These are phyloP conservation scores for Camptophora hylomeconis DNA, from an alignment of 2,329 filamentous ascomycete genomes.

Conservation along the genomic window DNA sequence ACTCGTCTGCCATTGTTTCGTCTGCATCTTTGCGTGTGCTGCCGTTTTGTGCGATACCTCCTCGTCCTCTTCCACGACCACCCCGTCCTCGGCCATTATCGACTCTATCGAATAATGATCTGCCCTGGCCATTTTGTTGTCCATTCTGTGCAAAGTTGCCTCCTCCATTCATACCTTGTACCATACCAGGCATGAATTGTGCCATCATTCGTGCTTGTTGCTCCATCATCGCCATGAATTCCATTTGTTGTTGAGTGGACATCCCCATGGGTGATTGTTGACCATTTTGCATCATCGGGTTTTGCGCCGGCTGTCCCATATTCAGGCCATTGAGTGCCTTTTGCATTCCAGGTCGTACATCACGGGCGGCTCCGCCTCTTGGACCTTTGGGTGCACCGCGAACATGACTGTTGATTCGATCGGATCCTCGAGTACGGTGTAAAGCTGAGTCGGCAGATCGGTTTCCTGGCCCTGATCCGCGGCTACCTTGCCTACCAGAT, in stretches of 20 bases:
- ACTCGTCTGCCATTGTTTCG: slow-evolving; percentile 13
- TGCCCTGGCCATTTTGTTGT: slow-evolving; percentile 27
- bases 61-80: slow-evolving; percentile 12
- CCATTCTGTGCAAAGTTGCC: slow-evolving; percentile 32
- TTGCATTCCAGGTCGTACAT: slow-evolving; percentile 34
- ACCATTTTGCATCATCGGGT: slow-evolving; percentile 30
- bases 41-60: slow-evolving; percentile 12
- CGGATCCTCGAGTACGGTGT: slow-evolving; percentile 67
- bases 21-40: slow-evolving; percentile 9
- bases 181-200: slow-evolving; percentile 48
- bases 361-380: slow-evolving; percentile 37
- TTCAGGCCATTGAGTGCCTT: slow-evolving; percentile 30
- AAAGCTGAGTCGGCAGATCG: slow-evolving; percentile 61
- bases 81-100: slow-evolving; percentile 22
- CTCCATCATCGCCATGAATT: slow-evolving; percentile 65
- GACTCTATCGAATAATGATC: slow-evolving; percentile 65
- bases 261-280: slow-evolving; percentile 35
- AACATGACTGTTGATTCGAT: slow-evolving; percentile 66
- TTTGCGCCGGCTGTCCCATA: slow-evolving; percentile 19
- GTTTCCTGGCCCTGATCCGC: slow-evolving; percentile 57
- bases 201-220: slow-evolving; percentile 81
- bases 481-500: slow-evolving; percentile 61
- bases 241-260: slow-evolving; percentile 57
- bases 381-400: slow-evolving; percentile 62
- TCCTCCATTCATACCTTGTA: slow-evolving; percentile 40